Percentiles rank a stretch among this genome's conserved stretches.
These are phyloP conservation scores for Trametes sp. DNA, from an alignment of 1,284 basidiomycete genomes.

Conservation along the genomic window DNA sequence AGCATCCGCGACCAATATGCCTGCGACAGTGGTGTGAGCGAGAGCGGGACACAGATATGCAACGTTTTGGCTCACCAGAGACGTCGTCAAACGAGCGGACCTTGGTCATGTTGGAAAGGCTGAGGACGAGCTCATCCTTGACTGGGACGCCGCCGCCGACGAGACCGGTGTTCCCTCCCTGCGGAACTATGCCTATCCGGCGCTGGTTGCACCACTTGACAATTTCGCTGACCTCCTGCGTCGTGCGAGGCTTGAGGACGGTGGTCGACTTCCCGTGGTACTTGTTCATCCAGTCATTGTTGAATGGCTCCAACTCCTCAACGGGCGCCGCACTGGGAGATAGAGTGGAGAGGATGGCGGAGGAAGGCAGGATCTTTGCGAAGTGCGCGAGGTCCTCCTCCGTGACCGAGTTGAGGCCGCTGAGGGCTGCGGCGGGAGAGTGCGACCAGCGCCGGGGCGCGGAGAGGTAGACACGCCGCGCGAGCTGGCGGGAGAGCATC, in stretches of 20 bases:
- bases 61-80: slow-evolving; percentile 67
- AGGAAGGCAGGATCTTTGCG: slow-evolving; percentile 61
- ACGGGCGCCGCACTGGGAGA: slow-evolving; percentile 52
- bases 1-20: slow-evolving; percentile 83
- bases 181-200: slow-evolving; percentile 90
- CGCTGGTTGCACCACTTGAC: slow-evolving; percentile 85
- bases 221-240: slow-evolving; percentile 88
- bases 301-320: slow-evolving; percentile 84
- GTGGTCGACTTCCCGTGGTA: slow-evolving; percentile 87
- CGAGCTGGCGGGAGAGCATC: slow-evolving; percentile 36
- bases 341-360: slow-evolving; percentile 72
- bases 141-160: slow-evolving; percentile 97
- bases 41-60: slow-evolving; percentile 15
- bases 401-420: slow-evolving; percentile 54
- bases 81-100: slow-evolving; percentile 94
- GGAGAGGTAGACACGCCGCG: slow-evolving; percentile 25
- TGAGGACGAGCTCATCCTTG: slow-evolving; percentile 90
- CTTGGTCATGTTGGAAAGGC: slow-evolving; percentile 82
- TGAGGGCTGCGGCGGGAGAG: slow-evolving; percentile 17
- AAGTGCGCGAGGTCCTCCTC: slow-evolving; percentile 70
- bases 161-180: slow-evolving; percentile 98
- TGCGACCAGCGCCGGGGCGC: slow-evolving; percentile 34
- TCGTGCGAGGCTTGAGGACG: slow-evolving; percentile 90
- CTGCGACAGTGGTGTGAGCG: slow-evolving; percentile 43
- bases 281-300: slow-evolving; percentile 98